phyloP scores from a whole-genome alignment of 106 monocot species.

The Vanilla planifolia region DNA sequence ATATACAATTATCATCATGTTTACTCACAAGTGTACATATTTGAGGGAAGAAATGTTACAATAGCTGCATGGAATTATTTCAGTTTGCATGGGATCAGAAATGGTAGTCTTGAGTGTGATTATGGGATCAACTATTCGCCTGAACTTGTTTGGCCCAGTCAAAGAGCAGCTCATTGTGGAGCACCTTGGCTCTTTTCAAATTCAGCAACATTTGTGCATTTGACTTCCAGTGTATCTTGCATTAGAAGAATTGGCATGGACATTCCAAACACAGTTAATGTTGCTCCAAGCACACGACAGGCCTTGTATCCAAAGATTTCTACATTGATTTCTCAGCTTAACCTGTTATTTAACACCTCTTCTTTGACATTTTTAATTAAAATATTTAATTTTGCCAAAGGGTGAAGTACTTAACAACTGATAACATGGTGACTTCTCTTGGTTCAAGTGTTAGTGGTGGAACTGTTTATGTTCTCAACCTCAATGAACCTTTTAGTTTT shows the following conservation, averaged over 20 bases:
- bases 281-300: constrained; percentile 21
- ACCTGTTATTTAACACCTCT: neutral
- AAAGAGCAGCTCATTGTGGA: constrained; percentile 6
- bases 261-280: constrained; percentile 15
- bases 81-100: constrained; percentile 41
- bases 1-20: no score
- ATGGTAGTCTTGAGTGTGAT: constrained; percentile 11
- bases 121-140: constrained; percentile 18
- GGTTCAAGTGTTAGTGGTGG: constrained; percentile 63
- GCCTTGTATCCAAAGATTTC: constrained; percentile 62
- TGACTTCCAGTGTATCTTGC: constrained; percentile 49
- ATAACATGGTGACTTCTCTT: constrained; percentile 82
- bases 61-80: neutral
- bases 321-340: neutral
- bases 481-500: constrained; percentile 35
- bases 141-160: constrained; percentile 32
- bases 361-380: no score
- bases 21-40: no score
- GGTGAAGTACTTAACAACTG: constrained; percentile 39
- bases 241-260: constrained; percentile 29
- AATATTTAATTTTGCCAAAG: neutral
- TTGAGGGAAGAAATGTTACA: no score
- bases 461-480: constrained; percentile 48
- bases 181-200: constrained; percentile 28
- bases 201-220: constrained; percentile 9